A percentile compares a stretch with the other conserved stretches of the same genome.
Conservation (phyloP, 306 rosid genomes). For the Luffa acutangula region DNA sequence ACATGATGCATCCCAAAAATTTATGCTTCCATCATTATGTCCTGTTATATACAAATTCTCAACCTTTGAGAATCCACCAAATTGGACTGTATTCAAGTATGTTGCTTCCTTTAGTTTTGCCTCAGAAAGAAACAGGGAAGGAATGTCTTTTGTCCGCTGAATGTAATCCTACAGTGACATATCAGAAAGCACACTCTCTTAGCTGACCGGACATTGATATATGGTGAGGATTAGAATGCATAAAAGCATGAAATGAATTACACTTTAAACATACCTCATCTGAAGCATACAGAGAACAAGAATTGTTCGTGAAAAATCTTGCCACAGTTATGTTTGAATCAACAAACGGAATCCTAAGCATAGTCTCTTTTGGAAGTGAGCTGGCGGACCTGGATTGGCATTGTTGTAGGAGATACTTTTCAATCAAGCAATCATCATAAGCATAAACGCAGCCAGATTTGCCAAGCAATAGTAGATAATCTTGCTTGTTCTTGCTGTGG, state of each 20-base stretch:
- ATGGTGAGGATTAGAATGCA: neutral
- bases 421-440: constrained; percentile 59
- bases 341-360: constrained; percentile 58
- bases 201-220: neutral
- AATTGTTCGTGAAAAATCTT: constrained; percentile 43
- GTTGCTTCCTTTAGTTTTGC: constrained; percentile 47
- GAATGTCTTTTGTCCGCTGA: constrained; percentile 39
- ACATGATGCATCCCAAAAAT: constrained; percentile 78
- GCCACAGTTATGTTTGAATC: constrained; percentile 64
- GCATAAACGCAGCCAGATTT: constrained; percentile 56
- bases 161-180: constrained; percentile 43
- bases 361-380: constrained; percentile 60
- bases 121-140: constrained; percentile 46
- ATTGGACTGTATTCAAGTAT: constrained; percentile 29
- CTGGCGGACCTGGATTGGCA: constrained; percentile 48
- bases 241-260: neutral
- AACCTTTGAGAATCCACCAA: constrained; percentile 58
- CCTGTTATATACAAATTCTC: constrained; percentile 75
- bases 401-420: constrained; percentile 75
- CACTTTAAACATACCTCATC: constrained; percentile 46
- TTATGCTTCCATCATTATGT: constrained; percentile 63
- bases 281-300: constrained; percentile 20
- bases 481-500: constrained; percentile 60
- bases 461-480: constrained; percentile 53
- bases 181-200: constrained; percentile 7